Evolutionary conservation across 345 rosid genomes (phyloP).

Genomic region (Brassica juncea): DNA sequence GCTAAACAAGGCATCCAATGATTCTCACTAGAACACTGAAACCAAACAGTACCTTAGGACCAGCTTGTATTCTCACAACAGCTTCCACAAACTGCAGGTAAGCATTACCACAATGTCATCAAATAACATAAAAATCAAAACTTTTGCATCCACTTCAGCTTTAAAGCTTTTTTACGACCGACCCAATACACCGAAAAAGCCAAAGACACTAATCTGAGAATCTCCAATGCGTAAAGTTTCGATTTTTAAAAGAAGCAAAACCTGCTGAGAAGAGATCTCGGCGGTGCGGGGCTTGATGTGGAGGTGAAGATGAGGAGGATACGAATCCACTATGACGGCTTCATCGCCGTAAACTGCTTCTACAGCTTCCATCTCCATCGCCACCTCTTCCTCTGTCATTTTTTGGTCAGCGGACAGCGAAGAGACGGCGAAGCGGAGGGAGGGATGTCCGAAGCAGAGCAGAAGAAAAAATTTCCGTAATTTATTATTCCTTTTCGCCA

Average conservation of each 20-base stretch:
- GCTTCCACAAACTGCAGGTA: constrained; percentile 87
- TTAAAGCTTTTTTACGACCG: neutral
- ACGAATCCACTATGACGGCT: constrained; percentile 55
- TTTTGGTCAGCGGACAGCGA: neutral
- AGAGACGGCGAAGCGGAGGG: neutral
- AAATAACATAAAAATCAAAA: neutral
- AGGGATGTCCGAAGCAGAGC: neutral
- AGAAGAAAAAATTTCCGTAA: neutral
- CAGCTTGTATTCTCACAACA: constrained; percentile 56
- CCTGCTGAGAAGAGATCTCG: constrained; percentile 92
- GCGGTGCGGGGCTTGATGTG: constrained; percentile 83
- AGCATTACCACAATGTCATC: constrained; percentile 17
- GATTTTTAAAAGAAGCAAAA: constrained; percentile 16
- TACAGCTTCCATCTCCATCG: constrained; percentile 77
- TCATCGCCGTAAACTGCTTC: constrained; percentile 77
- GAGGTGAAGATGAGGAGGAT: constrained; percentile 72
- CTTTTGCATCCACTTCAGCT: neutral
- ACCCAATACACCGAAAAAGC: neutral
- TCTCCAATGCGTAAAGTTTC: neutral
- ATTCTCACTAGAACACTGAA: neutral
- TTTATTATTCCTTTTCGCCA: neutral
- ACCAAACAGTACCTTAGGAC: constrained; percentile 52
- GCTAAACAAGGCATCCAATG: neutral
- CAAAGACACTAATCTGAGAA: constrained; percentile 12
- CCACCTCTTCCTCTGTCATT: constrained; percentile 62